Evolutionary conservation across 768 basidiomycete species (phyloP).

Genomic region (Suillus lakei): DNA sequence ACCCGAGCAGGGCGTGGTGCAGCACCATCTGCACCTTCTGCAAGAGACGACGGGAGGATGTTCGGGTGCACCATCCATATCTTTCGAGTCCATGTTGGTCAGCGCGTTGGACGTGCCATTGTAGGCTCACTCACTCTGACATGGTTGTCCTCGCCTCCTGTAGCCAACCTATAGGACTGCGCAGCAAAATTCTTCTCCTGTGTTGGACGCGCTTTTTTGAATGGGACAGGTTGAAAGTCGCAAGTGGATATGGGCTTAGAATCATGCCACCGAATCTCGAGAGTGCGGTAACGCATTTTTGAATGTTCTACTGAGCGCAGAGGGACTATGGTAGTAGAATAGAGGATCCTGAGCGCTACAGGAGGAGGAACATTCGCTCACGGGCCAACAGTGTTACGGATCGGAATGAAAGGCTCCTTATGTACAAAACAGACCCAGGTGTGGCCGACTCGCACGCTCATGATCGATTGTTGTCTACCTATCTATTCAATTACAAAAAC

Average conservation of each 20-base stretch:
- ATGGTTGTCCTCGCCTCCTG: constrained; percentile 96
- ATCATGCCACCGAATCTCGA: constrained; percentile 98
- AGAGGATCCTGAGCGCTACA: constrained; percentile 1
- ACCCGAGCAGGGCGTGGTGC: constrained; percentile 77
- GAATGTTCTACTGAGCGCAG: neutral
- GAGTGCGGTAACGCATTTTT: constrained; percentile 82
- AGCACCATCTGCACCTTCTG: constrained; percentile 38
- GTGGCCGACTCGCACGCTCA: constrained; percentile 6
- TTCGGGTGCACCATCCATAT: constrained; percentile 96
- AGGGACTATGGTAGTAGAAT: neutral
- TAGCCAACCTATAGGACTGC: constrained; percentile 90
- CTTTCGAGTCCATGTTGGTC: constrained; percentile 42
- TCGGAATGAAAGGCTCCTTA: constrained; percentile 11
- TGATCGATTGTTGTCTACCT: constrained; percentile 6
- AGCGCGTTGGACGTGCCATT: constrained; percentile 15
- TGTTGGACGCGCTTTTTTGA: constrained; percentile 77
- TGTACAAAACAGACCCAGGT: constrained; percentile 4
- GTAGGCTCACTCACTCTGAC: constrained; percentile 74
- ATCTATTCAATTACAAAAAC: constrained; percentile 2
- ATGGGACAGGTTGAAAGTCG: constrained; percentile 89
- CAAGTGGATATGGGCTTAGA: constrained; percentile 94
- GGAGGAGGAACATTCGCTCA: constrained; percentile 6
- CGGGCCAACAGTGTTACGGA: neutral
- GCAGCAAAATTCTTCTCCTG: constrained; percentile 60
- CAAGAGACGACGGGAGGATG: constrained; percentile 68